Conservation (phyloP, 495 filamentous ascomycete genomes). For the Hypoxylon cercidicola region DNA sequence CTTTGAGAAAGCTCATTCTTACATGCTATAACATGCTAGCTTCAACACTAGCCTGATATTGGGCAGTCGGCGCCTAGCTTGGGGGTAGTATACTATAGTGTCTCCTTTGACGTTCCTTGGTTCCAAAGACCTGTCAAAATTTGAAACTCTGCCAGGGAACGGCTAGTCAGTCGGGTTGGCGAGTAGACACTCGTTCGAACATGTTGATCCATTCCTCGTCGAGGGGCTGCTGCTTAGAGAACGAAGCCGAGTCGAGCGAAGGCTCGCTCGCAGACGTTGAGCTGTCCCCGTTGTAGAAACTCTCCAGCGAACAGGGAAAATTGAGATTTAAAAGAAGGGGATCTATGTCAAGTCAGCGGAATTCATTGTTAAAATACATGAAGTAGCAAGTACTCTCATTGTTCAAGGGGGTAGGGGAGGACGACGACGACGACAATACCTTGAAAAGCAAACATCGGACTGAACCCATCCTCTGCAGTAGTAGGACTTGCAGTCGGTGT, state of each 20-base stretch:
- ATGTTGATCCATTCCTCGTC: constrained; percentile 31
- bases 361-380: background rate
- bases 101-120: no score
- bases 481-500: constrained; percentile 19
- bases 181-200: constrained; percentile 28
- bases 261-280: constrained; percentile 17
- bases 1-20: no score
- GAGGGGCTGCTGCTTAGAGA: background rate
- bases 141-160: background rate
- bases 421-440: constrained; percentile 13
- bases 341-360: constrained; percentile 20
- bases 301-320: constrained; percentile 27
- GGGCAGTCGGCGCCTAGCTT: no score
- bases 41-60: no score
- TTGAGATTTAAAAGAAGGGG: constrained; percentile 36
- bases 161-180: background rate
- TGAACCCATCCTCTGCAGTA: constrained; percentile 18
- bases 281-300: constrained; percentile 25
- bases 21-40: no score
- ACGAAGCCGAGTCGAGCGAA: constrained; percentile 12
- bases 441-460: constrained; percentile 30
- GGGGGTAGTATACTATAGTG: no score
- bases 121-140: background rate
- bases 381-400: no score
- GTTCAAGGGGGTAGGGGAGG: no score